Evolutionary conservation across 371 early-diverging fungal genomes (phyloP), one percentile per base, ranked within the genome.

Genomic region (Funneliformis caledonium): DNA sequence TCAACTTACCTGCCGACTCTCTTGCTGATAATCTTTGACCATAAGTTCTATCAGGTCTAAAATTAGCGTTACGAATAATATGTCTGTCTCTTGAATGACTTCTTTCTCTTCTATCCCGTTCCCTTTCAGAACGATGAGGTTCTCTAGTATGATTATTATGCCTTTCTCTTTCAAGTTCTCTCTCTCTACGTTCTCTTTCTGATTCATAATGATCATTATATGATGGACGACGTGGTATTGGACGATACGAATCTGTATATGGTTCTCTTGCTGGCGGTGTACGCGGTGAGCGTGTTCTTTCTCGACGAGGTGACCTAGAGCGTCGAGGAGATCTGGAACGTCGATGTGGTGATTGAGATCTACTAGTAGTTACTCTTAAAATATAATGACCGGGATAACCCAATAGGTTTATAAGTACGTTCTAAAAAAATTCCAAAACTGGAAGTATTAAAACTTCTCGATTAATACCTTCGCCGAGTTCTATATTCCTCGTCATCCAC

Each of bases 221-320:
- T 19, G 70, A 48, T 59, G 60, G 47, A 47, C 80, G 80, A 72
- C 80, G 33, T 14, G 16, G 59, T 9, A 42, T 37, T 22, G 68
- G 31, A 52, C 80, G 72, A 70, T 79, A 79, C 9, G 68, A 31
- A 45, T 78, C 69, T 16, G 80, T 12, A 43, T 60, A 60, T 10
- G 62, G 43, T n/a, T 50, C 78, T 47, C 69, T 48, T 56, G 48
- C 14, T 26, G 26, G 26, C 43, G 65, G 80, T 9, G 80, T 43
- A 33, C 80, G 80, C 22, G 80, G 80, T 7, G 80, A 79, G 8
- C 69, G 80, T 14, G 80, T 70, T 16, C 80, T 56, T 70, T 72
- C 43, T 33, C 61, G 72, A 3, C 72, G 14, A 14, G 72, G 70
- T 11, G 80, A 79, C 22, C 80, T 45, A 43, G 80, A 72, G 26